A percentile compares a stretch with the other conserved stretches of the same genome.
Evolutionary conservation across 768 basidiomycete species (phyloP).

Genomic region (Mycena rebaudengoi): DNA sequence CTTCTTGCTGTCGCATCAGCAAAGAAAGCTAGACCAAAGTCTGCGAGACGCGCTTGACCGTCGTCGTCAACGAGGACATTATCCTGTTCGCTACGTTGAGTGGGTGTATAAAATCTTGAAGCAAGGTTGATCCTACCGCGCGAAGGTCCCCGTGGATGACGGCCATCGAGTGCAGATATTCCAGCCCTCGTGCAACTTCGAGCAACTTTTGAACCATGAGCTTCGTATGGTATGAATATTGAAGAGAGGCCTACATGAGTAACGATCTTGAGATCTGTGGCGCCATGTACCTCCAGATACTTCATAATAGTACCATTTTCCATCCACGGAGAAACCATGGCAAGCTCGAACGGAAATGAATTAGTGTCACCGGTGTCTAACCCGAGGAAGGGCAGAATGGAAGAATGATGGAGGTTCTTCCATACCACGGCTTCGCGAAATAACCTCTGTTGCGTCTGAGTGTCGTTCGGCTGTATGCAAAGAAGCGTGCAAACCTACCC

Average conservation of each 20-base stretch:
- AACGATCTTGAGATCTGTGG: not conserved
- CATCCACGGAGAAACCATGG: slow-evolving; percentile 27
- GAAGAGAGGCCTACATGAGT: not conserved
- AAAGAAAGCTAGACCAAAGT: slow-evolving; percentile 30
- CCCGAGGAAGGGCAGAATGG: slow-evolving; percentile 25
- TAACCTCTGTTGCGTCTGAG: slow-evolving; percentile 9
- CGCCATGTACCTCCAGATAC: not conserved
- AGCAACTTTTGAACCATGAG: slow-evolving; percentile 10
- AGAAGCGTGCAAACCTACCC: not conserved
- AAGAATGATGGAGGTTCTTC: slow-evolving; percentile 23
- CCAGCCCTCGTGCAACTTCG: slow-evolving; percentile 21
- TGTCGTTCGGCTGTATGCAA: not conserved
- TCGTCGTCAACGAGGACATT: slow-evolving; percentile 30
- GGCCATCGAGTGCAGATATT: slow-evolving; percentile 20
- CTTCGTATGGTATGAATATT: not conserved
- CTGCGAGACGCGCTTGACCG: slow-evolving; percentile 27
- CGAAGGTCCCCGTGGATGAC: slow-evolving; percentile 29
- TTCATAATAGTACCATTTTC: slow-evolving; percentile 15
- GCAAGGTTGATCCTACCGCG: slow-evolving; percentile 15
- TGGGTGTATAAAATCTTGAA: not conserved
- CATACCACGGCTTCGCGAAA: slow-evolving; percentile 26
- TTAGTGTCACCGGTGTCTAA: not conserved
- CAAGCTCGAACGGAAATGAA: not conserved
- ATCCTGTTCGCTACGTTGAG: not conserved
- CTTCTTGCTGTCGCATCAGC: slow-evolving; percentile 17